phyloP scores from a whole-genome alignment of 805 yeast species.

The Priceomyces castillae region DNA sequence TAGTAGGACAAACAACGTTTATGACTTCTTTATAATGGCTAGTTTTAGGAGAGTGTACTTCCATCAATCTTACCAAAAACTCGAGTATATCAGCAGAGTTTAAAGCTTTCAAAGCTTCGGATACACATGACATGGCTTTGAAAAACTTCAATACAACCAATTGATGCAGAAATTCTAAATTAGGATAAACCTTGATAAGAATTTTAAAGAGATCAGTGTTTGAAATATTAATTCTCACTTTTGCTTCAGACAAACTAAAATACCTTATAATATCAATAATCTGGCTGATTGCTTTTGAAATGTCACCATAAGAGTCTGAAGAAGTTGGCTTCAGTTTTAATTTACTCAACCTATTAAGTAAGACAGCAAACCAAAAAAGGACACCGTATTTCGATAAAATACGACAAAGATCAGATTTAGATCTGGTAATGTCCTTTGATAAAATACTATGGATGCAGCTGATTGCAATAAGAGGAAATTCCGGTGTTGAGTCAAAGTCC shows the following conservation, averaged over 20 bases:
- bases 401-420: constrained; percentile 42
- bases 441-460: constrained; percentile 35
- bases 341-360: constrained; percentile 32
- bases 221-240: constrained; percentile 40
- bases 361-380: constrained; percentile 41
- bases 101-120: constrained; percentile 29
- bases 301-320: constrained; percentile 3
- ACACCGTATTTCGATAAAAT: constrained; percentile 42
- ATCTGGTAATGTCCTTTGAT: constrained; percentile 32
- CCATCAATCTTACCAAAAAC: constrained; percentile 35
- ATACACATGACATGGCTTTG: constrained; percentile 39
- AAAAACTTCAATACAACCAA: constrained; percentile 43
- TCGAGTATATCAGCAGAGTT: constrained; percentile 43
- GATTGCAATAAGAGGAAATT: constrained; percentile 36
- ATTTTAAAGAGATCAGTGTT: constrained; percentile 39
- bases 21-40: constrained; percentile 37
- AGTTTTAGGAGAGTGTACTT: constrained; percentile 24
- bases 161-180: constrained; percentile 31
- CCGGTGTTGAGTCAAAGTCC: constrained; percentile 39
- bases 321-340: constrained; percentile 3
- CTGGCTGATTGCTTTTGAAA: constrained; percentile 21
- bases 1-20: constrained; percentile 45
- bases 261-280: constrained; percentile 37
- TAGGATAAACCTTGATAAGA: constrained; percentile 38
- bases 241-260: constrained; percentile 47